These are phyloP conservation scores for Knoxia roxburghii DNA, from an alignment of 257 asterid species.

Conservation along the genomic window DNA sequence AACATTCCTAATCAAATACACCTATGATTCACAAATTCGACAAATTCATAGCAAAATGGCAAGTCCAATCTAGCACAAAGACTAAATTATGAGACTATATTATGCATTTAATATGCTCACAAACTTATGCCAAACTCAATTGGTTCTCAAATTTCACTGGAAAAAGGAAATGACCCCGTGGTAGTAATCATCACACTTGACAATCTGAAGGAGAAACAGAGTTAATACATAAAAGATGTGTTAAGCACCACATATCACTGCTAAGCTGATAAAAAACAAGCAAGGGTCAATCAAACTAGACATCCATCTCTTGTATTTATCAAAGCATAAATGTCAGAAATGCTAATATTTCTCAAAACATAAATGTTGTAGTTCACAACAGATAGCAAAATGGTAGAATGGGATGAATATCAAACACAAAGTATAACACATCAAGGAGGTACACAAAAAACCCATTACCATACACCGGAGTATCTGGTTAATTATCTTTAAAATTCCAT, in stretches of 20 bases:
- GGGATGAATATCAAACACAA: too few relatives aligned
- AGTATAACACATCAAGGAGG: too few relatives aligned
- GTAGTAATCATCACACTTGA: not conserved
- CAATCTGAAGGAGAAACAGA: not conserved
- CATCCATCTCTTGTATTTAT: too few relatives aligned
- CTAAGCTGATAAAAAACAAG: not conserved
- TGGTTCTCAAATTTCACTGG: not conserved
- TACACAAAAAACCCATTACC: not conserved
- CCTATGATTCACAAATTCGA: not conserved
- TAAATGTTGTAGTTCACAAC: too few relatives aligned
- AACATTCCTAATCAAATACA: not conserved
- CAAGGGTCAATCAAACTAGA: not conserved
- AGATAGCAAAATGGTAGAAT: too few relatives aligned
- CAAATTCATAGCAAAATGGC: not conserved
- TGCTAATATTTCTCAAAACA: too few relatives aligned
- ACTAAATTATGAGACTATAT: too few relatives aligned
- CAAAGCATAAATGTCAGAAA: too few relatives aligned
- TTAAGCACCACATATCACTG: not conserved
- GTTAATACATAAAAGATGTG: too few relatives aligned
- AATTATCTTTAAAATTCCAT: too few relatives aligned
- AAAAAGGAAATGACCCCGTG: not conserved
- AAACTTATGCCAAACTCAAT: not conserved
- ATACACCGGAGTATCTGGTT: too few relatives aligned
- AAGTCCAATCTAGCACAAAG: too few relatives aligned
- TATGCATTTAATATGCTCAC: not conserved